Conservation (phyloP, 129 eudicot genomes). For the Tagetes erecta region DNA sequence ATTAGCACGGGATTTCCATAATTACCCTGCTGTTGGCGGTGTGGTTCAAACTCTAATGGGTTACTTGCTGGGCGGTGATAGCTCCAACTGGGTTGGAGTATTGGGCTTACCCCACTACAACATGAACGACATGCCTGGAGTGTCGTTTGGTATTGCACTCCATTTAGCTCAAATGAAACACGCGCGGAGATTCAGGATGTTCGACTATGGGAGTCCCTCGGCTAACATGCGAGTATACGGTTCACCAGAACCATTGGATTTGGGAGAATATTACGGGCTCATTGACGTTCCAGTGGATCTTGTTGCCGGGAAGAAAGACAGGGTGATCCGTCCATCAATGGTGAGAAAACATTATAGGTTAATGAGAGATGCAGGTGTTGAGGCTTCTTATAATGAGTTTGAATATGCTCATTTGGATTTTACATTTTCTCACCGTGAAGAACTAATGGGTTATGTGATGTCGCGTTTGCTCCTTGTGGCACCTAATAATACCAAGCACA, state of each 20-base stretch:
- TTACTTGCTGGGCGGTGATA: constrained; percentile 84
- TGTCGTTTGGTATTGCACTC: constrained; percentile 72
- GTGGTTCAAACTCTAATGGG: constrained; percentile 89
- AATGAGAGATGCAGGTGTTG: constrained; percentile 74
- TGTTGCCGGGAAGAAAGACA: constrained; percentile 84
- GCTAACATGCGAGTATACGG: constrained; percentile 75
- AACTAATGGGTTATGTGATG: constrained; percentile 87
- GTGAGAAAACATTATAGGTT: constrained; percentile 67
- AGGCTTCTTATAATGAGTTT: constrained; percentile 71
- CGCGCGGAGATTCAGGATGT: constrained; percentile 60
- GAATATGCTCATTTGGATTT: constrained; percentile 95
- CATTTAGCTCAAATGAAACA: constrained; percentile 87
- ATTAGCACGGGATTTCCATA: constrained; percentile 92
- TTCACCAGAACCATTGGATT: constrained; percentile 73
- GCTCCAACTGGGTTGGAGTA: constrained; percentile 96
- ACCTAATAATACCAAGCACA: constrained; percentile 40
- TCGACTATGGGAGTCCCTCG: constrained; percentile 68
- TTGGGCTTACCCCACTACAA: constrained; percentile 87
- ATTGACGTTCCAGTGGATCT: constrained; percentile 90
- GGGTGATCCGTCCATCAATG: constrained; percentile 87
- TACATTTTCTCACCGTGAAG: constrained; percentile 87
- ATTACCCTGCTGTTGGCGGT: constrained; percentile 95
- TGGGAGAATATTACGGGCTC: constrained; percentile 74
- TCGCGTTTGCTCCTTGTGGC: constrained; percentile 68
- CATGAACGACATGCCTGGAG: constrained; percentile 98